A percentile compares a stretch with the other conserved stretches of the same genome.
Evolutionary conservation across 108 stramenopile species (phyloP).

Genomic region (Fistulifera solaris): DNA sequence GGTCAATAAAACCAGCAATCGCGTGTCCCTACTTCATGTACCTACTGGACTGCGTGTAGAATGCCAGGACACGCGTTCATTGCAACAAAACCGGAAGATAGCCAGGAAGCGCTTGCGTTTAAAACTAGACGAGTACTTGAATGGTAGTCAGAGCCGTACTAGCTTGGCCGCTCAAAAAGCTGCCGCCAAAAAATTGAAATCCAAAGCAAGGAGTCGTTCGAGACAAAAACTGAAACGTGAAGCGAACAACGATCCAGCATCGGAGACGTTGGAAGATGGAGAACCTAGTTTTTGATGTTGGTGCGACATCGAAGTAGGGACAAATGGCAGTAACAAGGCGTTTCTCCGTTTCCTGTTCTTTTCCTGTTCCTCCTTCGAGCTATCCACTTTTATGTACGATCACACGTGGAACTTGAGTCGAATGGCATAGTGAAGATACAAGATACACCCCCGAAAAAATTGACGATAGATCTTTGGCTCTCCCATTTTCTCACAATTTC

Average conservation of each 20-base stretch:
- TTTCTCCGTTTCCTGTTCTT: too few species aligned
- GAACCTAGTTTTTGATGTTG: too few species aligned
- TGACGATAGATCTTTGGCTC: too few species aligned
- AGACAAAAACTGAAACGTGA: slow-evolving; percentile 9
- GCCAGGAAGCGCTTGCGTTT: slow-evolving; percentile 65
- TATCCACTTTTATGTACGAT: too few species aligned
- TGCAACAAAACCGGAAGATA: slow-evolving; percentile 85
- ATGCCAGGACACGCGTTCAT: slow-evolving; percentile 82
- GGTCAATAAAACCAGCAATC: slow-evolving; percentile 81
- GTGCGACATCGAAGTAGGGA: too few species aligned
- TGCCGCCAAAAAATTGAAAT: slow-evolving; percentile 53
- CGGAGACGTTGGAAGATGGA: too few species aligned
- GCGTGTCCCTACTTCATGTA: slow-evolving; percentile 63
- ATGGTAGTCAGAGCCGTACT: slow-evolving; percentile 51
- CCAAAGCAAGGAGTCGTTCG: slow-evolving; percentile 52
- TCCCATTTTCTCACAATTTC: too few species aligned
- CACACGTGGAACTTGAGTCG: too few species aligned
- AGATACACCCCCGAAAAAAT: too few species aligned
- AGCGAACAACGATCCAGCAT: not conserved
- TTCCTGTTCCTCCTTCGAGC: too few species aligned
- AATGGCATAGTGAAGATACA: too few species aligned
- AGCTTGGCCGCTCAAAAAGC: slow-evolving; percentile 45
- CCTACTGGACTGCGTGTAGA: slow-evolving; percentile 72
- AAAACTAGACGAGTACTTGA: slow-evolving; percentile 74
- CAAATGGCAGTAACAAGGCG: too few species aligned